Evolutionary conservation across 768 basidiomycete species (phyloP).

Genomic region (Mycena floridula): DNA sequence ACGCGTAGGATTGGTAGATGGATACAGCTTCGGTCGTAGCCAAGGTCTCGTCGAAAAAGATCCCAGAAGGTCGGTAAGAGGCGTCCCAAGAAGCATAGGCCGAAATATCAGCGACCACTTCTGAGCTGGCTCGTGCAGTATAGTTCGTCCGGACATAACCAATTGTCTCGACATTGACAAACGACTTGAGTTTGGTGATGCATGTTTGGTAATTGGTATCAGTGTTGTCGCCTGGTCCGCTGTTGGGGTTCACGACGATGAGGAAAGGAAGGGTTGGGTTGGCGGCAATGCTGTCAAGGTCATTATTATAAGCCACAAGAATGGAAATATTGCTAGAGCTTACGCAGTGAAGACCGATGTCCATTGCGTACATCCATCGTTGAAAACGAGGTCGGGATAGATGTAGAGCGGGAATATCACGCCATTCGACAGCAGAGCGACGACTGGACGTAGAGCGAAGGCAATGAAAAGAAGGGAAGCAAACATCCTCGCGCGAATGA

Average conservation of each 20-base stretch:
- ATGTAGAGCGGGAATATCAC: conserved; percentile 5
- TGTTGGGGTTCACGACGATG: conserved; percentile 20
- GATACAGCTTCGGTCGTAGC: conserved; percentile 2
- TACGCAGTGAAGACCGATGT: conserved; percentile 3
- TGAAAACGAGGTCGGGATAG: background rate
- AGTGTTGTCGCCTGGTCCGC: conserved; percentile 14
- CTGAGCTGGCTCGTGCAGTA: conserved; percentile 4
- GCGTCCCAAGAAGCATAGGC: conserved; percentile 19
- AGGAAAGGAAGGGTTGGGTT: conserved; percentile 16
- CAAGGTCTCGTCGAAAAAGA: conserved; percentile 22
- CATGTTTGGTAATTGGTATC: conserved; percentile 17
- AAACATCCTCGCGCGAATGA: no score
- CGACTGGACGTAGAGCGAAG: no score
- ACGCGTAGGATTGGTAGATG: background rate
- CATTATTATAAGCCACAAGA: background rate
- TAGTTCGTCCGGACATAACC: conserved; percentile 17
- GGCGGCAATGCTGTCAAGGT: conserved; percentile 12
- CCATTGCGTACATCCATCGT: conserved; percentile 4
- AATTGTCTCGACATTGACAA: conserved; percentile 14
- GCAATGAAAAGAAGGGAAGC: no score
- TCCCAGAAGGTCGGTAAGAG: conserved; percentile 16
- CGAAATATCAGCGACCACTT: conserved; percentile 14
- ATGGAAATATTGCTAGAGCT: background rate
- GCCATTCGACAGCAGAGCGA: background rate
- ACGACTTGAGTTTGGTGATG: conserved; percentile 11